Evolutionary conservation across 495 filamentous ascomycete species (phyloP).

Genomic region (Aspergillus nanangensis): DNA sequence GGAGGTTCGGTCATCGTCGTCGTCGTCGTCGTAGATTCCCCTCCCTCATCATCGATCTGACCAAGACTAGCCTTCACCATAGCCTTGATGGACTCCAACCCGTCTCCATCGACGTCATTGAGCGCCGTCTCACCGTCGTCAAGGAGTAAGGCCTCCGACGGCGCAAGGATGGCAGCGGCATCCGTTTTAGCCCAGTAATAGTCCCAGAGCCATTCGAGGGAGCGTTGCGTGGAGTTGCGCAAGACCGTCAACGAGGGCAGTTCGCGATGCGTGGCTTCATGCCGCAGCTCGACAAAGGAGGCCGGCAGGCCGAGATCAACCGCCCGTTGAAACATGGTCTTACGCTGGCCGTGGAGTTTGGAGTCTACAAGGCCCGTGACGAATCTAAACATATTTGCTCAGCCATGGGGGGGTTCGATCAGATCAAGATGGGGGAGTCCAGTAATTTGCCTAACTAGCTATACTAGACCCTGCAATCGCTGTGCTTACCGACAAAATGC

Average conservation of each 20-base stretch:
- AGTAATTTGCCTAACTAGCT: too few relatives aligned
- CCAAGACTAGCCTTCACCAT: constrained; percentile 16
- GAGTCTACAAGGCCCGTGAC: constrained; percentile 84
- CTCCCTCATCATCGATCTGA: constrained; percentile 7
- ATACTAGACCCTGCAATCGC: too few relatives aligned
- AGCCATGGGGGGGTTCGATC: too few relatives aligned
- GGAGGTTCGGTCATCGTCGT: constrained; percentile 11
- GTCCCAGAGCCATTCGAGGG: constrained; percentile 80
- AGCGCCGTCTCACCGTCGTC: too few relatives aligned
- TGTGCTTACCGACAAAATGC: constrained; percentile 57
- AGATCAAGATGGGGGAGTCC: background rate
- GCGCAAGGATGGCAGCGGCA: background rate
- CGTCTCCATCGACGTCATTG: constrained; percentile 9
- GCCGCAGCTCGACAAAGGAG: constrained; percentile 83
- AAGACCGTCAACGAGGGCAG: constrained; percentile 70
- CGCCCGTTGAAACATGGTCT: constrained; percentile 81
- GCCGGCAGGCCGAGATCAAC: constrained; percentile 70
- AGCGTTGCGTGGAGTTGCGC: constrained; percentile 58
- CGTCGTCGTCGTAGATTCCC: too few relatives aligned
- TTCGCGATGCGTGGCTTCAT: constrained; percentile 86
- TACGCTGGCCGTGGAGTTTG: constrained; percentile 60
- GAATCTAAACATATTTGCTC: constrained; percentile 52
- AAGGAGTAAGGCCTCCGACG: background rate
- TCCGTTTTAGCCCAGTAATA: constrained; percentile 66
- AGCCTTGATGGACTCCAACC: constrained; percentile 12